Evolutionary conservation across 495 filamentous ascomycete species (phyloP), one percentile per base, ranked within the genome.

Genomic region (Penicillium cinerascens): DNA sequence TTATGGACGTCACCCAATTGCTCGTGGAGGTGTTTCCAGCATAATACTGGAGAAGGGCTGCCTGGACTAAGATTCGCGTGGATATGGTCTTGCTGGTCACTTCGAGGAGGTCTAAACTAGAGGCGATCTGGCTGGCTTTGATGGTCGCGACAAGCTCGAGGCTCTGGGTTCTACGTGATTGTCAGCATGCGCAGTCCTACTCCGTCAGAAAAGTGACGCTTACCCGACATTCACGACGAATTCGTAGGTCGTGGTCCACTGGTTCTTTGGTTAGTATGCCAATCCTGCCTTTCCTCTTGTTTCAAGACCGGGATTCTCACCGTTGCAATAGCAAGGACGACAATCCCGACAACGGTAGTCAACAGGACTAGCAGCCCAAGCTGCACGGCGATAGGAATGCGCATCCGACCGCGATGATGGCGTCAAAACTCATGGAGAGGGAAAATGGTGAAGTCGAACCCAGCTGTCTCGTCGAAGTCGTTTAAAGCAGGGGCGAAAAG

Each of bases 341-440:
- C 81, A 36, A 92, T 78, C 21, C 84, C 79, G 46, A 86, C 69
- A 33, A 91, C 73, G 13, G 87, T 82, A 26, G 85, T 81, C 44
- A 89, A 61, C 39, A 91, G 69, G 59, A 91, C 86, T 38, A 92
- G 78, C 66, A 85, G 77, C 52, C 78, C 88, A 47, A 95, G 76
- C 78, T 95, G 89, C 72, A 88, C 84, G 54, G 88, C 79, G 62
- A 95, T 95, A 20, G 87, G 83, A 67, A 93, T 83, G 63, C 89
- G 80, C 87, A 95, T 92, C 51, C 60, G 62, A 54, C 44, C 56
- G 40, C 43, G 40, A 33, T 33, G 29, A 33, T 33, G 9, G 8
- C 13, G 2, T 33, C 29, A 33, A 8, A 10, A 33, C 8, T 33
- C 29, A 33, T 33, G 29, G 11, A 33, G 29, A 33, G 11, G 13